phyloP scores from a whole-genome alignment of 2,329 filamentous ascomycete species.

The Penicillium expansum region DNA sequence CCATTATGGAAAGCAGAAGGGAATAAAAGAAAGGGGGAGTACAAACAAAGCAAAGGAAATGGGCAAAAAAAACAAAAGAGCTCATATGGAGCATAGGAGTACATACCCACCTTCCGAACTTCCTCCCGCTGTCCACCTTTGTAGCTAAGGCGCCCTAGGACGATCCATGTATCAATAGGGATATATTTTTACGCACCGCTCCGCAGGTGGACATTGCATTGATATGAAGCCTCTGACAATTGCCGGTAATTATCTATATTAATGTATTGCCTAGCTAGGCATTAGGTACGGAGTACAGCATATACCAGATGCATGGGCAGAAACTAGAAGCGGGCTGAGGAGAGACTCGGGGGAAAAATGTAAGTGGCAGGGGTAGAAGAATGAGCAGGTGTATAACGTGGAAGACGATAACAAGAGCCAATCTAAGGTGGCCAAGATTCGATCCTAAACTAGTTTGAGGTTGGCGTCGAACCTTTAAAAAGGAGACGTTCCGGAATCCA shows the following conservation, averaged over 20 bases:
- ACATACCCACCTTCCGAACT: slow-evolving; percentile 5
- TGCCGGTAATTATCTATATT: not conserved
- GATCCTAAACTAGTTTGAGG: slow-evolving; percentile 6
- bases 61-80: not conserved
- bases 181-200: slow-evolving; percentile 12
- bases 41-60: not conserved
- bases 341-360: not conserved
- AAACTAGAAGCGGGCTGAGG: too few relatives aligned
- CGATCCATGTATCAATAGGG: slow-evolving; percentile 22
- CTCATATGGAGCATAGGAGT: not conserved
- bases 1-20: not conserved
- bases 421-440: not conserved
- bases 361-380: not conserved
- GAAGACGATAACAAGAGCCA: not conserved
- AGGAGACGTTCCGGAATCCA: not conserved
- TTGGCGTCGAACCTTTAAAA: slow-evolving; percentile 11
- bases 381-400: not conserved
- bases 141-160: slow-evolving; percentile 9
- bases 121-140: slow-evolving; percentile 1
- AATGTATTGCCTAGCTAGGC: not conserved
- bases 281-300: not conserved
- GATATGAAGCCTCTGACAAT: not conserved
- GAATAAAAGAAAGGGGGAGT: not conserved
- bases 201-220: slow-evolving; percentile 14
- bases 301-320: not conserved